Conservation (phyloP, 352 stramenopile species). For the Stephanocyclus meneghinianus region DNA sequence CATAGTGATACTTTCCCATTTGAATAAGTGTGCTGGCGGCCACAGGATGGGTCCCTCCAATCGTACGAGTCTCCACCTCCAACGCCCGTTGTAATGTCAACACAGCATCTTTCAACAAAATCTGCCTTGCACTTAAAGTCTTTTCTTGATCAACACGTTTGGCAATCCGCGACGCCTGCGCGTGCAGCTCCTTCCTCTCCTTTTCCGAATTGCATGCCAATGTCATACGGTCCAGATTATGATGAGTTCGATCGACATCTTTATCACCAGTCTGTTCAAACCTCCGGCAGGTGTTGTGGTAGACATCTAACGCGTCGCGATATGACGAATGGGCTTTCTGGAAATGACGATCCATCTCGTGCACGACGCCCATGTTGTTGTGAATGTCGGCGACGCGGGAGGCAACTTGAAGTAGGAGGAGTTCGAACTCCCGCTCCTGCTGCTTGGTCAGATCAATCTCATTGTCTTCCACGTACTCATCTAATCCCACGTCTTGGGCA, state of each 20-base stretch:
- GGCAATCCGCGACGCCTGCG: slow-evolving; percentile 7
- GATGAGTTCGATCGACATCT: slow-evolving; percentile 39
- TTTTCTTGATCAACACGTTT: slow-evolving; percentile 13
- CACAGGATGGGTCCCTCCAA: slow-evolving; percentile 37
- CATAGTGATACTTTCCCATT: slow-evolving; percentile 47
- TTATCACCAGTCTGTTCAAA: slow-evolving; percentile 30
- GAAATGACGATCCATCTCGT: slow-evolving; percentile 44
- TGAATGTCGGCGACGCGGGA: slow-evolving; percentile 42
- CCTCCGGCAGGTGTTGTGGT: slow-evolving; percentile 43
- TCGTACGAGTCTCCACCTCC: slow-evolving; percentile 20
- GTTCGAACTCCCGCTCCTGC: slow-evolving; percentile 35
- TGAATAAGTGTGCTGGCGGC: slow-evolving; percentile 42
- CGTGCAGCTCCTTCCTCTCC: slow-evolving; percentile 23
- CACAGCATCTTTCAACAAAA: slow-evolving; percentile 34
- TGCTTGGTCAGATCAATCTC: slow-evolving; percentile 23
- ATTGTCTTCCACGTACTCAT: background rate
- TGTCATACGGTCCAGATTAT: slow-evolving; percentile 34
- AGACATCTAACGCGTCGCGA: slow-evolving; percentile 41
- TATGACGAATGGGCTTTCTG: slow-evolving; percentile 35
- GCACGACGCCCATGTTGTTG: slow-evolving; percentile 47
- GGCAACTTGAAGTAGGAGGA: slow-evolving; percentile 41
- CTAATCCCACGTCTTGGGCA: background rate
- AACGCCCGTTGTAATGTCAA: slow-evolving; percentile 24
- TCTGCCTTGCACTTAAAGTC: slow-evolving; percentile 8
- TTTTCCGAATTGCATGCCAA: slow-evolving; percentile 29